These are phyloP conservation scores for Heliamphora exappendiculata DNA, from an alignment of 148 eudicot species.

Conservation along the genomic window DNA sequence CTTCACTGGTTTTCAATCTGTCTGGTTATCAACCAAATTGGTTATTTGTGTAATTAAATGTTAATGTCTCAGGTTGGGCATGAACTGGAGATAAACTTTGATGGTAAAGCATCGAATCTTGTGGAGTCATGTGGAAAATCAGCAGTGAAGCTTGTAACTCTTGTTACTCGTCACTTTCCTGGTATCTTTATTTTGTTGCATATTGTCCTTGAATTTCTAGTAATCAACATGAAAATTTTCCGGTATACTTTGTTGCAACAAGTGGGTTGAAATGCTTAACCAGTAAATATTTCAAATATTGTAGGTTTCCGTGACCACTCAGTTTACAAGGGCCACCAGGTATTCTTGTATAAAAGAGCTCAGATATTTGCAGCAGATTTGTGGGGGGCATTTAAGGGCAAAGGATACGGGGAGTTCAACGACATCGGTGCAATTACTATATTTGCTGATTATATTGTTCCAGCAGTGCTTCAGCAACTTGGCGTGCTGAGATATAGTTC, in stretches of 20 bases:
- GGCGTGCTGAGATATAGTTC: conserved; percentile 62
- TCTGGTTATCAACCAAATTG: background rate
- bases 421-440: conserved; percentile 69
- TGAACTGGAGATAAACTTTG: conserved; percentile 68
- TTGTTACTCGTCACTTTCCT: conserved; percentile 60
- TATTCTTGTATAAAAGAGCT: conserved; percentile 81
- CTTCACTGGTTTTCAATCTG: background rate
- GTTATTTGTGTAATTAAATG: background rate
- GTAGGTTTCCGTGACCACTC: conserved; percentile 88
- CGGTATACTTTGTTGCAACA: background rate
- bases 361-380: conserved; percentile 86
- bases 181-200: conserved; percentile 27
- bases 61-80: conserved; percentile 53
- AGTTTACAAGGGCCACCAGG: conserved; percentile 82
- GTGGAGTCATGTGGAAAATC: conserved; percentile 71
- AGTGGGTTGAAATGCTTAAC: background rate
- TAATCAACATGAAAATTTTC: background rate
- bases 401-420: conserved; percentile 66
- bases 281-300: background rate
- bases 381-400: conserved; percentile 82
- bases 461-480: conserved; percentile 75
- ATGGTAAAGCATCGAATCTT: conserved; percentile 78
- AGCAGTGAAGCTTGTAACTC: conserved; percentile 66
- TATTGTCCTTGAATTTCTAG: background rate
- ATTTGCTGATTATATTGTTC: conserved; percentile 88